Base-by-base conservation (phyloP, 2,329 filamentous ascomycete species). In the Hypoxylon rubiginosum region DNA sequence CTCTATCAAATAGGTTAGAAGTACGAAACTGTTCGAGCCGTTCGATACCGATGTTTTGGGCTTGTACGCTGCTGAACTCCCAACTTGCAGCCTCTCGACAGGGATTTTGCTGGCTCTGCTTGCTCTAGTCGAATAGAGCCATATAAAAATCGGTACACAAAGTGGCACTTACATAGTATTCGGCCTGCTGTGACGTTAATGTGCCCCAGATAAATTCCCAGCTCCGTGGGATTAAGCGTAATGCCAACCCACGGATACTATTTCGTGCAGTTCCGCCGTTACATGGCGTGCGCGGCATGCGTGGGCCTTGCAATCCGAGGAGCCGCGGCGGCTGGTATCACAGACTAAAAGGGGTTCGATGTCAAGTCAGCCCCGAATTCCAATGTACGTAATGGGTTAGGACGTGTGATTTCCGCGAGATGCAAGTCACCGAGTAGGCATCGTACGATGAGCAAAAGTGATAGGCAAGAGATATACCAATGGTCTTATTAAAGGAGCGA, bases 221-320 rank as follows among this genome's bases (percentile, higher is more conserved):
- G 17, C n/a, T 8, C 17, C 39, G 7, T 43, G 17, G 39, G 7
- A 9, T 10, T 10, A 8, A 11, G 2, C 7, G n/a, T 21, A 21
- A 19, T 43, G n/a, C 39, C 39, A 43, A 21, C n/a, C 9, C n/a
- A 6, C 45, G 45, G 45, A 13, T 15, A 21, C 1, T 11, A 48
- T 28, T n/a, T 48, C 21, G 21, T 48, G 45, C 45, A 48, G 45
- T 48, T 28, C 45, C 45, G 45, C 24, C 45, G 21, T 15, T 43
- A 10, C n/a, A 7, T 19, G n/a, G 39, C 11, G 24, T 28, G 17
- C 9, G 3, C 11, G 19, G 17, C 43, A 13, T 15, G 13, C 45
- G 45, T 39, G 13, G 34, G 34, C 15, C 8, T 39, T 39, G 15
- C 34, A 39, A 28, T 6, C 24, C 24, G 45, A 10, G 5, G 21